Evolutionary conservation across 495 filamentous ascomycete genomes (phyloP).

Genomic region (Podospora pseudoanserina): DNA sequence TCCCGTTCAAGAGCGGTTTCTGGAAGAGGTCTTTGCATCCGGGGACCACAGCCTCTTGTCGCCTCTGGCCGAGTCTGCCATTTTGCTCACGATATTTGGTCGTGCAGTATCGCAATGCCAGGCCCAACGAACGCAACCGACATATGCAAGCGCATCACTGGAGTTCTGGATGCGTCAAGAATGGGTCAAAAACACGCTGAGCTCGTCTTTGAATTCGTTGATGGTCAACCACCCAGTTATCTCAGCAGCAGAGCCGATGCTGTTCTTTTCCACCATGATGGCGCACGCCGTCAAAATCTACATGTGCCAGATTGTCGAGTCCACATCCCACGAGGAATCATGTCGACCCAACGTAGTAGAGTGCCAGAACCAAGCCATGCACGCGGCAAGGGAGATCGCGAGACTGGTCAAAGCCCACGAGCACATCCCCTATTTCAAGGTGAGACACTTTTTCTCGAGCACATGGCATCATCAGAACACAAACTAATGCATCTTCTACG

Average conservation of each 20-base stretch:
- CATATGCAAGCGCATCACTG: constrained; percentile 15
- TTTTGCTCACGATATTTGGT: constrained; percentile 48
- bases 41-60: constrained; percentile 36
- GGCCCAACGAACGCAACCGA: constrained; percentile 21
- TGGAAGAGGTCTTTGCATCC: constrained; percentile 43
- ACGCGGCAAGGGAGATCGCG: constrained; percentile 42
- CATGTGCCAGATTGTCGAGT: constrained; percentile 35
- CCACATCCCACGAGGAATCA: constrained; percentile 19
- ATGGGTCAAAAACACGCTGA: constrained; percentile 47
- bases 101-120: constrained; percentile 46
- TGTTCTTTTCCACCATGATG: constrained; percentile 42
- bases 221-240: constrained; percentile 31
- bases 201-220: constrained; percentile 35
- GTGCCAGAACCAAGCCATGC: constrained; percentile 33
- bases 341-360: constrained; percentile 28
- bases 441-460: constrained; percentile 14
- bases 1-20: constrained; percentile 40
- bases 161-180: constrained; percentile 50
- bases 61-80: constrained; percentile 46
- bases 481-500: constrained; percentile 14
- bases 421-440: constrained; percentile 46
- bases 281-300: constrained; percentile 45
- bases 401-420: constrained; percentile 39
- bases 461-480: not conserved
- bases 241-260: constrained; percentile 44